Conservation (phyloP, 495 filamentous ascomycete species). For the Lasiosphaeris hirsuta region DNA sequence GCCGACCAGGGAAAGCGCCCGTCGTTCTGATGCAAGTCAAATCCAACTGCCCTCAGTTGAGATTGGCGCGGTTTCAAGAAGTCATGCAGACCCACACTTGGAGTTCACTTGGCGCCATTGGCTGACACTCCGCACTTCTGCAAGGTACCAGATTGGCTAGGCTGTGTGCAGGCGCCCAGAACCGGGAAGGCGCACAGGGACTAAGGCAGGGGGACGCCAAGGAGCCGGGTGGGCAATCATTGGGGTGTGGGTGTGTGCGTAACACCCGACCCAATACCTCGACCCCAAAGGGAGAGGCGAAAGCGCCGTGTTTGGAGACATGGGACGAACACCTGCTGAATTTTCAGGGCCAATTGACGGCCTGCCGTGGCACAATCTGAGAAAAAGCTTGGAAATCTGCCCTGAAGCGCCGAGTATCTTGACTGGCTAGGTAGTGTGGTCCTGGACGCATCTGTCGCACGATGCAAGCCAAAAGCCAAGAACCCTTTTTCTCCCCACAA, state of each 20-base stretch:
- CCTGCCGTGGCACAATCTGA: constrained; percentile 13
- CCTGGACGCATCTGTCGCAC: too few relatives aligned
- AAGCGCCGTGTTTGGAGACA: constrained; percentile 17
- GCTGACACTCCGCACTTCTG: constrained; percentile 17
- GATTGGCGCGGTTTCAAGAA: constrained; percentile 15
- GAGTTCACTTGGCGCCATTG: background rate
- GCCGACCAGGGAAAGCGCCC: background rate
- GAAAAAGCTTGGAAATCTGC: background rate
- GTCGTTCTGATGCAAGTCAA: constrained; percentile 4
- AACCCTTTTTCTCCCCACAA: too few relatives aligned
- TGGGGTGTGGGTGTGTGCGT: background rate
- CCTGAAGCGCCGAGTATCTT: too few relatives aligned
- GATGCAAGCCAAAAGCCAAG: too few relatives aligned
- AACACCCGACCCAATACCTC: background rate
- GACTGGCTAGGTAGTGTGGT: too few relatives aligned
- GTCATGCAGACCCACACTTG: constrained; percentile 2
- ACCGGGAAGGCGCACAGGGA: constrained; percentile 11
- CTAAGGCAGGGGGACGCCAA: constrained; percentile 16
- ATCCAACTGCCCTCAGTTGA: background rate
- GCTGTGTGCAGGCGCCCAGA: constrained; percentile 29
- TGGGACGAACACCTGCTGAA: constrained; percentile 13
- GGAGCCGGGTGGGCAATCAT: background rate
- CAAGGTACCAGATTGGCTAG: constrained; percentile 39
- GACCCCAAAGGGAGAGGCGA: background rate
- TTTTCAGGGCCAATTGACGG: constrained; percentile 12